Conservation (phyloP, 2,329 filamentous ascomycete genomes). For the Colletotrichum sp. region DNA sequence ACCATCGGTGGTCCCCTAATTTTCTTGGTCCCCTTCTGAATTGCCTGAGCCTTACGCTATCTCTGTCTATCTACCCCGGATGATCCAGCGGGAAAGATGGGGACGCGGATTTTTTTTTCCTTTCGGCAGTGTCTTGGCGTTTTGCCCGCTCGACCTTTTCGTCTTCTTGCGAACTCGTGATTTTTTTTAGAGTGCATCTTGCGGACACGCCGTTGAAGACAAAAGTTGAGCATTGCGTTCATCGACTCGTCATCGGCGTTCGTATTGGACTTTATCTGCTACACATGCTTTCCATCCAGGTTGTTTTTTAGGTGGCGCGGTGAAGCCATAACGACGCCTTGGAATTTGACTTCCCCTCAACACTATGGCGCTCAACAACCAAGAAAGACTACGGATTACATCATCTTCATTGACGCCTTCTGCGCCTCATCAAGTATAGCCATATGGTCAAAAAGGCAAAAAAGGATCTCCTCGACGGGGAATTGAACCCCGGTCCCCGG, state of each 20-base stretch:
- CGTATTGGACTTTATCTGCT: background rate
- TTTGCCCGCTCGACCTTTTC: background rate
- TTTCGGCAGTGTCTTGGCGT: background rate
- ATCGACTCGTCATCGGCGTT: background rate
- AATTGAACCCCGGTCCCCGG: conserved; percentile 21
- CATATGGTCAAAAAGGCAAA: background rate
- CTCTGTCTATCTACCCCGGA: background rate
- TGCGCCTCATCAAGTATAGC: background rate
- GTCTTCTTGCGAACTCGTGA: background rate
- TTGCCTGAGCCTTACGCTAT: background rate
- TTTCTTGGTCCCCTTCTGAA: background rate
- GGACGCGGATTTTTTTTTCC: background rate
- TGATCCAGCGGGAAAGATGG: background rate
- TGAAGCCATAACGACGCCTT: background rate
- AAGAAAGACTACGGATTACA: background rate
- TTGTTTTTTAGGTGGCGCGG: background rate
- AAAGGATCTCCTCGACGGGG: conserved; percentile 15
- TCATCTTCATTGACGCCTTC: background rate
- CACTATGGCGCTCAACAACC: background rate
- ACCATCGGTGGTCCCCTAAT: background rate
- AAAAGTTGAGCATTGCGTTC: background rate
- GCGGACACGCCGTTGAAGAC: background rate
- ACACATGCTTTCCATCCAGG: background rate
- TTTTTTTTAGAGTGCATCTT: background rate
- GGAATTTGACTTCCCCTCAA: background rate